Percentiles rank a stretch among this genome's conserved stretches.
Conservation (phyloP, 2,329 filamentous ascomycete species). For the Paramyrothecium roridum region DNA sequence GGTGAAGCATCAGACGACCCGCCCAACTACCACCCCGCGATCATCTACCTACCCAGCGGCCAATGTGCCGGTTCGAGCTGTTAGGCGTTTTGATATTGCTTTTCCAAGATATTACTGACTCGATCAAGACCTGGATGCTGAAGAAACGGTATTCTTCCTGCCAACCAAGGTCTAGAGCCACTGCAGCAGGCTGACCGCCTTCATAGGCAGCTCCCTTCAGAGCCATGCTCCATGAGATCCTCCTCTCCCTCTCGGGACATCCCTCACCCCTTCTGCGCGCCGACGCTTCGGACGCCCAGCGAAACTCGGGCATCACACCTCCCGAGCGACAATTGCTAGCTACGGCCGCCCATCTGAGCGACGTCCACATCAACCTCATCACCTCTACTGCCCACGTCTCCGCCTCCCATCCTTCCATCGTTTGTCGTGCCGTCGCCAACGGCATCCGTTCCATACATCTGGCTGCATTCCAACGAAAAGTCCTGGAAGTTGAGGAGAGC, state of each 20-base stretch:
- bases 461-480: constrained; percentile 74
- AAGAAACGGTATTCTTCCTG: constrained; percentile 16
- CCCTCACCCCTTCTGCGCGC: constrained; percentile 79
- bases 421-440: constrained; percentile 84
- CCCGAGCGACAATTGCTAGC: constrained; percentile 80
- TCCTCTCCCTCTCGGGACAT: constrained; percentile 93
- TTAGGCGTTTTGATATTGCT: constrained; percentile 47
- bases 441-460: constrained; percentile 74
- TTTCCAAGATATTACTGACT: constrained; percentile 39
- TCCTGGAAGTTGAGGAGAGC: constrained; percentile 77
- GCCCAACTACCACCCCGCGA: constrained; percentile 5
- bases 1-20: too few species aligned
- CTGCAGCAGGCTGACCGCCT: not conserved
- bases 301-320: constrained; percentile 59
- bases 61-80: constrained; percentile 54
- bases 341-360: constrained; percentile 73
- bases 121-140: constrained; percentile 30
- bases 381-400: constrained; percentile 64
- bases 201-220: constrained; percentile 2
- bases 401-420: constrained; percentile 69
- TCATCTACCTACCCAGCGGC: constrained; percentile 6
- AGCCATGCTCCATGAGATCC: constrained; percentile 94
- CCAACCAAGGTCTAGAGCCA: constrained; percentile 2
- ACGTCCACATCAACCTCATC: constrained; percentile 72
- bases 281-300: constrained; percentile 41